phyloP scores from a whole-genome alignment of 2,329 filamentous ascomycete genomes.

The Xylaria polymorpha region DNA sequence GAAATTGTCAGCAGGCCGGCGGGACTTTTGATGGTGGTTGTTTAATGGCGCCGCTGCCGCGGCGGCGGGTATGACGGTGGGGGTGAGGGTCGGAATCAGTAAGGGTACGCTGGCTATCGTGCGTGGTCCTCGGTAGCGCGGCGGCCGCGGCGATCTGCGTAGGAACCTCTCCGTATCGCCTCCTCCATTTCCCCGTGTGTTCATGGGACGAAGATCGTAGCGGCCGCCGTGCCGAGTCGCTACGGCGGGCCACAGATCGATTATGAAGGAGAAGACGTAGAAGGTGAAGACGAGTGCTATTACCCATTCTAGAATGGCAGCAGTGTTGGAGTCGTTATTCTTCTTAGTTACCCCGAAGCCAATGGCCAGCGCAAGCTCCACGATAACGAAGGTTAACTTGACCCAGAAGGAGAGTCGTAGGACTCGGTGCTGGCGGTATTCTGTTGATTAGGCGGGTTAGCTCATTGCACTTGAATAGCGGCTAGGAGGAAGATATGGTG shows the following conservation, averaged over 20 bases:
- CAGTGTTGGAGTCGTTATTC: conserved; percentile 66
- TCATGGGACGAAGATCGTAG: conserved; percentile 42
- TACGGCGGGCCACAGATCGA: conserved; percentile 86
- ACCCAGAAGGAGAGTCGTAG: conserved; percentile 85
- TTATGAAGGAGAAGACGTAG: conserved; percentile 86
- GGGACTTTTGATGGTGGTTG: conserved; percentile 33
- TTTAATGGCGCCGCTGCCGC: conserved; percentile 19
- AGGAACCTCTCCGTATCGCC: conserved; percentile 40
- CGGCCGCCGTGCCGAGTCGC: conserved; percentile 57
- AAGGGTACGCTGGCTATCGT: conserved; percentile 49
- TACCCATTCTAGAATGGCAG: conserved; percentile 82
- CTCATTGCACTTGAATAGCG: conserved; percentile 4
- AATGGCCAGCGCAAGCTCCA: conserved; percentile 79
- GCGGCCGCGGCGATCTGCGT: conserved; percentile 25
- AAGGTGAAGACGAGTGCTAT: conserved; percentile 88
- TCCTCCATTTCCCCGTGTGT: conserved; percentile 46
- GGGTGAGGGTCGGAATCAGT: conserved; percentile 37
- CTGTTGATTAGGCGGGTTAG: conserved; percentile 47
- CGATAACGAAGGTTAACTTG: conserved; percentile 85
- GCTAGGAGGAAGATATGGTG: conserved; percentile 31
- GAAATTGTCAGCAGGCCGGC: conserved; percentile 42
- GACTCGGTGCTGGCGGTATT: conserved; percentile 79
- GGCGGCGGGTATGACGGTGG: conserved; percentile 25
- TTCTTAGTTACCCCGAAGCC: conserved; percentile 73
- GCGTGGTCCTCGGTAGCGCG: conserved; percentile 37